These are phyloP conservation scores for Xylariaceae sp. DNA, from an alignment of 2,329 filamentous ascomycete species.

Conservation along the genomic window DNA sequence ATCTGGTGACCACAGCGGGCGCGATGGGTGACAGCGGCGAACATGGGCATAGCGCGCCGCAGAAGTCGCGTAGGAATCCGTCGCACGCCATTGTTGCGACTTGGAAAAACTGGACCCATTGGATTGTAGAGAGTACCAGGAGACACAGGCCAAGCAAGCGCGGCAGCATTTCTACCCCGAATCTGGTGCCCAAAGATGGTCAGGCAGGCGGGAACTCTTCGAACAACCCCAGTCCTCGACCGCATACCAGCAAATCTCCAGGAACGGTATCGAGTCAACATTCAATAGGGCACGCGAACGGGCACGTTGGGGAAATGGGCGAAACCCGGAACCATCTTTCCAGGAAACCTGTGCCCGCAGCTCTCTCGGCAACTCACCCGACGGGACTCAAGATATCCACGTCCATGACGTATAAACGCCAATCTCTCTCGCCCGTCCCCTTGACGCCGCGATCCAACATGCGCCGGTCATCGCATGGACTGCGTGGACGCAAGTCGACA, in stretches of 20 bases:
- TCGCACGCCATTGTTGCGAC: constrained; percentile 55
- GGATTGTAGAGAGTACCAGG: constrained; percentile 55
- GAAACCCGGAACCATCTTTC: constrained; percentile 22
- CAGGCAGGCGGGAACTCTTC: constrained; percentile 39
- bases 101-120: constrained; percentile 61
- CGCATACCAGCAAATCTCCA: constrained; percentile 56
- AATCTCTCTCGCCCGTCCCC: constrained; percentile 80
- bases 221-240: constrained; percentile 52
- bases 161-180: constrained; percentile 54
- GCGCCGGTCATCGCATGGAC: constrained; percentile 72
- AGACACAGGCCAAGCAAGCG: constrained; percentile 47
- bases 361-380: constrained; percentile 28
- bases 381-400: constrained; percentile 35
- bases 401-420: constrained; percentile 56
- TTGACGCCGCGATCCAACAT: constrained; percentile 84
- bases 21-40: constrained; percentile 37
- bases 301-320: constrained; percentile 36
- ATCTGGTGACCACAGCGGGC: constrained; percentile 67
- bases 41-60: constrained; percentile 29
- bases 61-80: constrained; percentile 51
- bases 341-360: constrained; percentile 29
- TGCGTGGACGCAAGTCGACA: constrained; percentile 90
- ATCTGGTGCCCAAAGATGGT: constrained; percentile 48
- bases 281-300: constrained; percentile 46
- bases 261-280: constrained; percentile 35